A percentile compares a stretch with the other conserved stretches of the same genome.
phyloP scores from a whole-genome alignment of 2,329 filamentous ascomycete genomes.

The Epichloe amarillans region DNA sequence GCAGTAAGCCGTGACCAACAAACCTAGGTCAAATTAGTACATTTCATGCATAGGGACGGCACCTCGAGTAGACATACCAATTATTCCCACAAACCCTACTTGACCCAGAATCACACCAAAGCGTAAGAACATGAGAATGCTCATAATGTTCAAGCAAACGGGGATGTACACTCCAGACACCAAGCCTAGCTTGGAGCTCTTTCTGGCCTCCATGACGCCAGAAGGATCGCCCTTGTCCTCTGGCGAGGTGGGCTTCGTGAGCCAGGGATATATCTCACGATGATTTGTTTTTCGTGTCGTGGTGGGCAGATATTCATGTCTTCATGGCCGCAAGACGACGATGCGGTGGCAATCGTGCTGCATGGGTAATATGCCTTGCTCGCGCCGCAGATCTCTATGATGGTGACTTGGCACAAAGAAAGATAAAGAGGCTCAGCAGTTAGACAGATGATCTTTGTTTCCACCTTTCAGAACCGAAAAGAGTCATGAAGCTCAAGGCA shows the following conservation, averaged over 20 bases:
- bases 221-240: conserved; percentile 6
- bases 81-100: conserved; percentile 63
- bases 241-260: conserved; percentile 7
- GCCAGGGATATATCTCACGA: neutral
- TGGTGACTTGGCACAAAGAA: too few species aligned
- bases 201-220: conserved; percentile 22
- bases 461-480: neutral
- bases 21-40: conserved; percentile 30
- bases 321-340: neutral
- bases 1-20: conserved; percentile 62
- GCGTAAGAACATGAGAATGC: conserved; percentile 83
- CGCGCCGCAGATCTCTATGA: too few species aligned
- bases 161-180: conserved; percentile 76
- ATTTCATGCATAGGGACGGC: neutral
- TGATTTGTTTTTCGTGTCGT: neutral
- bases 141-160: conserved; percentile 77
- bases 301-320: neutral
- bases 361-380: too few species aligned
- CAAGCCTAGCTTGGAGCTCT: conserved; percentile 54
- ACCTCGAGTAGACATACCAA: conserved; percentile 38
- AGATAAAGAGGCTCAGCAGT: too few species aligned
- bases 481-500: neutral
- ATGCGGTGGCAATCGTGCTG: too few species aligned
- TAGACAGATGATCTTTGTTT: neutral
- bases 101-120: conserved; percentile 79